Evolutionary conservation across 768 basidiomycete species (phyloP), one percentile per base, ranked within the genome.

Genomic region (Leccinum longicurvipes): DNA sequence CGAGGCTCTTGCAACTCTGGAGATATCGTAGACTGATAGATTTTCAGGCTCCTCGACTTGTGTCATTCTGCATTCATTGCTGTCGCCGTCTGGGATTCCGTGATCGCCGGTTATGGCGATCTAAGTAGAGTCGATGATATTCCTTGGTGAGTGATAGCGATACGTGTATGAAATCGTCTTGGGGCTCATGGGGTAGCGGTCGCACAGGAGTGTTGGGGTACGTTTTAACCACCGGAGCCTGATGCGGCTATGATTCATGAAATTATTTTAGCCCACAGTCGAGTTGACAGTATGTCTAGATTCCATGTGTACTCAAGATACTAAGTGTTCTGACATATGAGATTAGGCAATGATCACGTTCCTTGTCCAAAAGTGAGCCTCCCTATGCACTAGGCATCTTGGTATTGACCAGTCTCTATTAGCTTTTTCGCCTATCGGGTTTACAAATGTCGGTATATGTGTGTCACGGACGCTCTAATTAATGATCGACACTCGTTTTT

Each of bases 371-470:
- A 58, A 52, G 66, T 54, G 19, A 47, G 56, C 24, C 12, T 15
- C 23, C 1, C 0, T 5, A 3, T 19, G 11, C n/a, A 6, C 15
- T 12, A 0, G 10, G 5, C 9, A 21, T 10, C 1, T 32, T 14
- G 29, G 19, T 27, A 19, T 32, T 60, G 15, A 62, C 11, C 8
- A 12, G 4, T 23, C 7, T 46, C 17, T 21, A 25, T 47, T n/a
- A 67, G 66, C 24, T 69, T 67, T 50, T 67, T 69, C 46, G 55
- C 58, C 10, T 36, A 67, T 47, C 67, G 66, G 28, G 60, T 67
- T 55, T 62, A 69, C 45, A 57, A 36, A 58, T 36, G 65, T 67
- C n/a, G 1, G 62, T 60, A 32, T 34, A 25, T 3, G 15, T 28
- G n/a, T 49, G 11, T 28, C 7, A 24, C 2, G 45, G 28, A 14